Evolutionary conservation across 345 rosid species (phyloP).

Genomic region (Boechera divaricarpa): DNA sequence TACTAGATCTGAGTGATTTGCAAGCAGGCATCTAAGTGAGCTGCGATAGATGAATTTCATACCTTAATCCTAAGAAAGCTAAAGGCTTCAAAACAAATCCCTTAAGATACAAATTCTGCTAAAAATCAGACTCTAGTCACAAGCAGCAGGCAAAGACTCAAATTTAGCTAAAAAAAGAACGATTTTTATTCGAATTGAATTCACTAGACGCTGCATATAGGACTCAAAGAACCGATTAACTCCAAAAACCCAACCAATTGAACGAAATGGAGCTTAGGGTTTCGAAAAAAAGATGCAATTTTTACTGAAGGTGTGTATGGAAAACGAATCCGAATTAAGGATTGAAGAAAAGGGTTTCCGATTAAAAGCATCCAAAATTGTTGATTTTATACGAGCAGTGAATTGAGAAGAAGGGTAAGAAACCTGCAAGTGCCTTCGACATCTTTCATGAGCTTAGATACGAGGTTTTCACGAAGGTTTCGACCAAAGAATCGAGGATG

Average conservation of each 20-base stretch:
- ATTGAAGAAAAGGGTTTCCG: neutral
- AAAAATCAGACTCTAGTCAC: constrained; percentile 10
- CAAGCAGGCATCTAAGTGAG: constrained; percentile 2
- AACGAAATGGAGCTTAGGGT: constrained; percentile 21
- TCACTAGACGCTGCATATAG: neutral
- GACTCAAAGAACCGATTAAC: neutral
- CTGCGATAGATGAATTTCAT: neutral
- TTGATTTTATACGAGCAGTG: no score
- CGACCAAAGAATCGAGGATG: constrained; percentile 94
- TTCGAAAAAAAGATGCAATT: constrained; percentile 20
- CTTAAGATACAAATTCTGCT: neutral
- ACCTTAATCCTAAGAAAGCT: constrained; percentile 20
- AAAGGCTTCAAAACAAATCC: constrained; percentile 4
- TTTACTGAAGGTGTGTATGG: neutral
- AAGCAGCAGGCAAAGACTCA: neutral
- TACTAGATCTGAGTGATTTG: neutral
- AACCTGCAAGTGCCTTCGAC: constrained; percentile 98
- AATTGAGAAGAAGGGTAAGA: neutral
- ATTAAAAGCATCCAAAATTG: no score
- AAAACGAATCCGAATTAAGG: constrained; percentile 13
- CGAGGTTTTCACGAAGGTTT: constrained; percentile 76
- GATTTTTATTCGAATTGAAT: constrained; percentile 4
- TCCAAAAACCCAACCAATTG: neutral
- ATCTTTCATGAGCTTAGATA: constrained; percentile 90
- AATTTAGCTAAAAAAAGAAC: neutral